phyloP scores from a whole-genome alignment of 2,329 filamentous ascomycete species.

The Grosmannia serpens region DNA sequence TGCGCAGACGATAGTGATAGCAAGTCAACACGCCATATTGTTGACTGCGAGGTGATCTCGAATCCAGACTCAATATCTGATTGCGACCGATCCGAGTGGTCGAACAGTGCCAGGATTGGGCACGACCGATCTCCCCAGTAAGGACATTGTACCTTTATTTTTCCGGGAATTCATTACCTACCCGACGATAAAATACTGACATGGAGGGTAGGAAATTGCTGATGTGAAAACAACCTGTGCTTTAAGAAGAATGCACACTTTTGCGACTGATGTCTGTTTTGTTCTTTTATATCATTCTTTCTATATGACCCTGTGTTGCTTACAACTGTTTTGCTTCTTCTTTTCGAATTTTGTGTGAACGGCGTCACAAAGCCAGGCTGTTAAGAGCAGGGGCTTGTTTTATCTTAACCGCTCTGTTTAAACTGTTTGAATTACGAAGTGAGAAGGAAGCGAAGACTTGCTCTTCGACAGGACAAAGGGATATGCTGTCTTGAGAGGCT shows the following conservation, averaged over 20 bases:
- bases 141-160: neutral
- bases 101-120: neutral
- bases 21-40: neutral
- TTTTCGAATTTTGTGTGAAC: neutral
- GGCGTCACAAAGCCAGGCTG: neutral
- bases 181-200: neutral
- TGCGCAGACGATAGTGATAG: neutral
- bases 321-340: neutral
- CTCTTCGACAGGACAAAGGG: neutral
- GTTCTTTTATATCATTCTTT: neutral
- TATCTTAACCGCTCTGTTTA: neutral
- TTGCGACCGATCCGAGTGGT: neutral
- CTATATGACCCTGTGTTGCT: neutral
- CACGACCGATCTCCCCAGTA: neutral
- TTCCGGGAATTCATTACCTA: too few relatives aligned
- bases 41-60: conserved; percentile 9
- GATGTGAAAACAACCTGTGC: neutral
- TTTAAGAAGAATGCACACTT: too few relatives aligned
- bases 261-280: too few relatives aligned
- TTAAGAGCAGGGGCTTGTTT: neutral
- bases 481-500: neutral
- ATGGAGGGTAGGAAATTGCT: neutral
- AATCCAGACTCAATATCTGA: conserved; percentile 1
- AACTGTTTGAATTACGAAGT: neutral
- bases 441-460: neutral